Evolutionary conservation across 306 rosid species (phyloP), one percentile per base, ranked within the genome.

Genomic region (Vigna radiata): DNA sequence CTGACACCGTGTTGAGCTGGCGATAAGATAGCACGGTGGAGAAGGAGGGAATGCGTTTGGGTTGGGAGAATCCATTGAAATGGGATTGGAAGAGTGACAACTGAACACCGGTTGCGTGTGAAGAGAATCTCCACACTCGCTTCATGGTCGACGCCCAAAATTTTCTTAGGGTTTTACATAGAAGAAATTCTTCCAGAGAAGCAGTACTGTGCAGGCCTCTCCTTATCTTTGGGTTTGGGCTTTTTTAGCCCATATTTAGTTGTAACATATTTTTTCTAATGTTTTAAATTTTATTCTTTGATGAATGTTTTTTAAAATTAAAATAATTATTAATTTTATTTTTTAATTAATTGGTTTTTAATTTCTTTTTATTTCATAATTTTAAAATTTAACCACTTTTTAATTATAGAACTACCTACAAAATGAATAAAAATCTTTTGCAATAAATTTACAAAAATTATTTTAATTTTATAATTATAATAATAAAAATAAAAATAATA

Each of bases 111-210:
- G 80, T 85, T 43, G 79, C 85, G 66, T 82, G 82, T 10, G 89
- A 61, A 17, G 72, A 83, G 78, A 90, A 82, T 72, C 80, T 85
- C 86, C 87, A 85, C 12, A 60, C 74, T 36, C 86, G 91, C 83
- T 80, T 90, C 98, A 93, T 90, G 60, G 80, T 68, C 15, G 9
- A 5, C 37, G 46, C 15, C n/a, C 13, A 7, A 43, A 8, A 25
- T 46, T 25, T 41, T 37, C 5, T 16, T 77, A 55, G 88, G 86
- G 83, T 78, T 83, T 77, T 44, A 44, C 48, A 12, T 5, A 14
- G 31, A 39, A 39, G 27, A 48, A 49, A 47, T 0, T 3, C 41
- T 39, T 25, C 23, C 5, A 18, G 8, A 10, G 8, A 17, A 8
- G 48, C 48, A 63, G 4, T 31, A 63, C 48, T 36, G 37, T 63